Evolutionary conservation across 2,329 filamentous ascomycete species (phyloP).

Genomic region (Monosporascus cannonballus): DNA sequence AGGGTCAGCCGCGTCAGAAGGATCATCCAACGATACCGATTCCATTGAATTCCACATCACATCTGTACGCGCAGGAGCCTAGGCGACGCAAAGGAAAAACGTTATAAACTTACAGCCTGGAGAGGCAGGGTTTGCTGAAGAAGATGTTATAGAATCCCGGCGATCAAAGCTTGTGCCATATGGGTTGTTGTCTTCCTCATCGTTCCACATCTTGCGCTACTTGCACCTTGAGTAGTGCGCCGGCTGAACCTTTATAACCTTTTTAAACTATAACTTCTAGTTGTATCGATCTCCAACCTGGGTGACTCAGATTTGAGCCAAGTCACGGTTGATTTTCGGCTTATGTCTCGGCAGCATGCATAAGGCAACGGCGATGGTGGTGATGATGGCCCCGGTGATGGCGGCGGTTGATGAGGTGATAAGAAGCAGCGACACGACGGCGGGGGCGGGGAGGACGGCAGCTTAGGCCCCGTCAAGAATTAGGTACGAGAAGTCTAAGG

Average conservation of each 20-base stretch:
- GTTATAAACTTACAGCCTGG: constrained; percentile 49
- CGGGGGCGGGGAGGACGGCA: constrained; percentile 18
- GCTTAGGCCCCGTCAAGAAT: constrained; percentile 2
- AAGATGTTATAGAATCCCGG: constrained; percentile 71
- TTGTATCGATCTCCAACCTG: constrained; percentile 3
- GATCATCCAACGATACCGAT: constrained; percentile 29
- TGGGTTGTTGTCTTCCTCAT: constrained; percentile 91
- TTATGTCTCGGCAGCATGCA: constrained; percentile 6
- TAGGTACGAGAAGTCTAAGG: constrained; percentile 3
- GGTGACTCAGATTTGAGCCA: constrained; percentile 5
- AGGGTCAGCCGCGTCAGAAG: constrained; percentile 34
- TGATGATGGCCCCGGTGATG: neutral
- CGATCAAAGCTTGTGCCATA: constrained; percentile 88
- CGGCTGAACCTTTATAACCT: constrained; percentile 4
- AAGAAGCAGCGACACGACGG: constrained; percentile 3
- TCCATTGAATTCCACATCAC: constrained; percentile 34
- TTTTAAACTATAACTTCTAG: neutral
- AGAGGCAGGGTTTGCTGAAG: constrained; percentile 58
- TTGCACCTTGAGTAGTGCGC: constrained; percentile 4
- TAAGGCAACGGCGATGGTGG: neutral
- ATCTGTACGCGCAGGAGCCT: constrained; percentile 3
- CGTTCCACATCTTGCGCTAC: constrained; percentile 78
- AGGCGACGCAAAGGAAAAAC: constrained; percentile 4
- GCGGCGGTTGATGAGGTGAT: neutral
- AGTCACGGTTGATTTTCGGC: constrained; percentile 3